Conservation (phyloP, 345 rosid species). For the Populus euphratica region DNA sequence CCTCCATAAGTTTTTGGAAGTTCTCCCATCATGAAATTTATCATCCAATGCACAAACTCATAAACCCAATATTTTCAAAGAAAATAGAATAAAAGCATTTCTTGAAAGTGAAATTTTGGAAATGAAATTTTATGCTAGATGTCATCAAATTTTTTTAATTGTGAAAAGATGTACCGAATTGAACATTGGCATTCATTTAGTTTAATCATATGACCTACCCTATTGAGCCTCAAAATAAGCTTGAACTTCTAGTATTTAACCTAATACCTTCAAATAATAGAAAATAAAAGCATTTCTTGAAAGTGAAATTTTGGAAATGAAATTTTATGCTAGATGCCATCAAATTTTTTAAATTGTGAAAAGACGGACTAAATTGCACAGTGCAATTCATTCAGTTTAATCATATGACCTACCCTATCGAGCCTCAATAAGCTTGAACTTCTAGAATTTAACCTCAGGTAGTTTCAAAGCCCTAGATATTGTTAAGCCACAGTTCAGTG, state of each 20-base stretch:
- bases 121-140: background rate
- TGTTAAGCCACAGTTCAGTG: background rate
- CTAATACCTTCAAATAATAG: background rate
- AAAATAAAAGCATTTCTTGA: background rate
- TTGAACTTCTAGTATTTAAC: background rate
- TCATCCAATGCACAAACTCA: background rate
- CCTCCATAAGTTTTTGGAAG: background rate
- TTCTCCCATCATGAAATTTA: background rate
- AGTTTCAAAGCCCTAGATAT: background rate
- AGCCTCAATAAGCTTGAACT: background rate
- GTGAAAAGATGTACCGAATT: background rate
- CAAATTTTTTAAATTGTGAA: background rate
- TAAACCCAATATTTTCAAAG: conserved; percentile 1
- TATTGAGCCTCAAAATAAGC: background rate
- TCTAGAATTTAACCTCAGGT: background rate
- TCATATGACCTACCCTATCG: background rate
- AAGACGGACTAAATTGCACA: background rate
- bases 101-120: background rate
- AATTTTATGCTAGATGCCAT: background rate
- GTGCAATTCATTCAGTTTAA: background rate
- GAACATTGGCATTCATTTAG: background rate
- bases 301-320: background rate
- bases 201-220: background rate
- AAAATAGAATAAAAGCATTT: background rate
- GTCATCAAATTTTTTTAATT: background rate